Conservation (phyloP, 176 grass and related monocot genomes). For the Dendrocalamus sinicus region DNA sequence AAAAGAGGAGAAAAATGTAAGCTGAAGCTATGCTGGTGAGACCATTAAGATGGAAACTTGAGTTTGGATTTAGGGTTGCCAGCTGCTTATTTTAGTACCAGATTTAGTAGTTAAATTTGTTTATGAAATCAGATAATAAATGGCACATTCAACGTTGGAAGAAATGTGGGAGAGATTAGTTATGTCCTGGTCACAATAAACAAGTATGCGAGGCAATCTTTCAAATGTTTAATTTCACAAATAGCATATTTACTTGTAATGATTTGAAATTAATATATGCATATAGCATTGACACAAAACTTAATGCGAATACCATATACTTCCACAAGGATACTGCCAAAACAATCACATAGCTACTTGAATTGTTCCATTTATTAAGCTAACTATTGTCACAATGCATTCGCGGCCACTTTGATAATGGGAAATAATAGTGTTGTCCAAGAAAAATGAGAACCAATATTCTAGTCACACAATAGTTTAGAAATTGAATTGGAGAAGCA, state of each 20-base stretch:
- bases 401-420: not conserved
- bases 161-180: not conserved
- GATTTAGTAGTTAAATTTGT: not conserved
- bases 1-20: not conserved
- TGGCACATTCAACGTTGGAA: constrained; percentile 5
- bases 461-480: not conserved
- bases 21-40: not conserved
- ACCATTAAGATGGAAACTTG: not conserved
- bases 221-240: constrained; percentile 7
- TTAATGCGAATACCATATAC: constrained; percentile 10
- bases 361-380: not conserved
- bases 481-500: not conserved
- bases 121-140: constrained; percentile 1
- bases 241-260: constrained; percentile 6
- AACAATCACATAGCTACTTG: constrained; percentile 2
- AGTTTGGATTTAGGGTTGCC: not conserved
- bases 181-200: constrained; percentile 29
- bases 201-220: not conserved
- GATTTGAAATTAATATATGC: constrained; percentile 62
- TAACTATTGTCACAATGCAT: not conserved
- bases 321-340: constrained; percentile 12
- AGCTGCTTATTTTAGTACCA: not conserved
- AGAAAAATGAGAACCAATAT: not conserved
- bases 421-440: not conserved
- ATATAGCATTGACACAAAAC: constrained; percentile 25